Percentiles rank a stretch among this genome's conserved stretches.
Conservation (phyloP, 2,329 filamentous ascomycete genomes). For the Scorias spongiosa region DNA sequence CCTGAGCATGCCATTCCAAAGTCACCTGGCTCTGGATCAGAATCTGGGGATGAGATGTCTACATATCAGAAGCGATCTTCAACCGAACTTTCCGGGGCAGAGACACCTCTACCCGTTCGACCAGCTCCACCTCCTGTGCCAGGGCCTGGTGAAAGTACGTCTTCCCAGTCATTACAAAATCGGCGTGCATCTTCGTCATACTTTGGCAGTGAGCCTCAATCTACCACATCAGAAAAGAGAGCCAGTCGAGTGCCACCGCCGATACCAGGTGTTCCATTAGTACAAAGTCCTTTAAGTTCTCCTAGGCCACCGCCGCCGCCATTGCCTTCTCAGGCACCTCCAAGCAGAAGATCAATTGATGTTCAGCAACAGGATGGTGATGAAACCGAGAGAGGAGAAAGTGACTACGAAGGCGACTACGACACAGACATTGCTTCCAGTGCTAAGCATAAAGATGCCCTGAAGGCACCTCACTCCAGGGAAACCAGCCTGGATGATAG, state of each 20-base stretch:
- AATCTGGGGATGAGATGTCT: conserved; percentile 78
- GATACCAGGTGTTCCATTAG: conserved; percentile 12
- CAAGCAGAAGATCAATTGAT: conserved; percentile 21
- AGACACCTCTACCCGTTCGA: conserved; percentile 16
- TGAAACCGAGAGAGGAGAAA: conserved; percentile 63
- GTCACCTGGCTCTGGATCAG: conserved; percentile 63
- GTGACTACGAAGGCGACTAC: conserved; percentile 94
- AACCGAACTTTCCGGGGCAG: conserved; percentile 18
- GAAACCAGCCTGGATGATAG: conserved; percentile 61
- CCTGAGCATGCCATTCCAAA: conserved; percentile 22
- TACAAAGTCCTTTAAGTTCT: conserved; percentile 19
- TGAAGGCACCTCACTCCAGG: conserved; percentile 59
- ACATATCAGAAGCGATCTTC: conserved; percentile 28
- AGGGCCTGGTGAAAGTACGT: conserved; percentile 9
- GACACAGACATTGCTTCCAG: conserved; percentile 95
- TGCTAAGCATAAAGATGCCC: conserved; percentile 81
- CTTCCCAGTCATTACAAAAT: conserved; percentile 15
- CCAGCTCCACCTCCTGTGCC: conserved; percentile 22
- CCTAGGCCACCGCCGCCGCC: conserved; percentile 32
- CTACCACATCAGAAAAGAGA: conserved; percentile 20
- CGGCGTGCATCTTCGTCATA: conserved; percentile 24
- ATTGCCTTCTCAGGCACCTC: conserved; percentile 26
- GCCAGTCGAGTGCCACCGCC: conserved; percentile 21
- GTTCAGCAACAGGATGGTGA: conserved; percentile 18
- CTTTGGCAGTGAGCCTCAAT: conserved; percentile 22